phyloP scores from a whole-genome alignment of 495 filamentous ascomycete species.

The Aspergillus diversus region DNA sequence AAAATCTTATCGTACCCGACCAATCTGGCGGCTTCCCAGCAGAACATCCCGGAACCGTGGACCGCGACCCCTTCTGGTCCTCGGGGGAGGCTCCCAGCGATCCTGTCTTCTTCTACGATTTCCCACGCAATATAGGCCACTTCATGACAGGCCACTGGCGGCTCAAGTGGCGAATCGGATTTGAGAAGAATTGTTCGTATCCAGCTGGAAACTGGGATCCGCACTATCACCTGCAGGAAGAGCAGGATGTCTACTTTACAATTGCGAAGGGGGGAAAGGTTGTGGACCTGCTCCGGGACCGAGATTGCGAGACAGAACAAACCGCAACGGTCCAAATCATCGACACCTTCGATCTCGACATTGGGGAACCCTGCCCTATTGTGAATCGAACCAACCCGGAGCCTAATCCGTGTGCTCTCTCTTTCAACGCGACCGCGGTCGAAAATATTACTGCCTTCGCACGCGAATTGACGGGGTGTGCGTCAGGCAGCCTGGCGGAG shows the following conservation, averaged over 20 bases:
- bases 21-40: not conserved
- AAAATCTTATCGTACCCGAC: not conserved
- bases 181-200: conserved; percentile 5
- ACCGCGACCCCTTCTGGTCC: not conserved
- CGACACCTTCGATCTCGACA: not conserved
- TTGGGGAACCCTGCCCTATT: not conserved
- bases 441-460: conserved; percentile 1
- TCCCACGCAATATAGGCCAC: not conserved
- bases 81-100: not conserved
- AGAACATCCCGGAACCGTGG: not conserved
- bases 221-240: not conserved
- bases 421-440: not conserved
- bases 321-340: not conserved
- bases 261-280: conserved; percentile 1
- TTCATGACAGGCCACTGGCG: not conserved
- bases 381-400: not conserved
- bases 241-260: not conserved
- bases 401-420: conserved; percentile 2
- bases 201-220: not conserved
- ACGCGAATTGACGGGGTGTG: not conserved
- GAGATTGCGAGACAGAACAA: conserved; percentile 1
- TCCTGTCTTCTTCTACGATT: not conserved
- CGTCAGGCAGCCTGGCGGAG: conserved; percentile 2
- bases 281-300: not conserved
- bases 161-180: not conserved